Percentiles rank a stretch among this genome's conserved stretches.
Conservation (phyloP, 805 yeast genomes). For the Yamadazyma nakazawae region DNA sequence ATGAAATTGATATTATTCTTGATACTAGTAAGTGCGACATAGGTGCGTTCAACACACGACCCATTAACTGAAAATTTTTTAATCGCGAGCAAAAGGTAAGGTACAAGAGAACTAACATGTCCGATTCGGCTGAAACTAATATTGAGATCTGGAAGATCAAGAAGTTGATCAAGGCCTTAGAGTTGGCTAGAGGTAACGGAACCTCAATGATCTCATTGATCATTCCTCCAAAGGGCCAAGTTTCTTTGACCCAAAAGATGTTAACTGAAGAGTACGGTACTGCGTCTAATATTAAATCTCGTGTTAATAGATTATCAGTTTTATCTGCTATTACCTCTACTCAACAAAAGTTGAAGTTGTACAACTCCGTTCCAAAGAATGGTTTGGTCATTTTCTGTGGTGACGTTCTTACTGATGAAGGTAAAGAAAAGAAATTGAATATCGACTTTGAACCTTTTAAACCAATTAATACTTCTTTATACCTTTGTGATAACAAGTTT, state of each 20-base stretch:
- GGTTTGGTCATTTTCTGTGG: constrained; percentile 98
- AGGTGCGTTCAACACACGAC: background rate
- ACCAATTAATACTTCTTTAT: constrained; percentile 94
- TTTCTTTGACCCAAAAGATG: constrained; percentile 83
- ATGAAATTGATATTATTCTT: background rate
- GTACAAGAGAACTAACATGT: constrained; percentile 5
- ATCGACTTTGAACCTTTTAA: constrained; percentile 98
- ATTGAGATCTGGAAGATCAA: constrained; percentile 99
- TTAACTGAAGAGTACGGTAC: constrained; percentile 98
- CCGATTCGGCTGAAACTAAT: constrained; percentile 87
- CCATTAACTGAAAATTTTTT: constrained; percentile 2
- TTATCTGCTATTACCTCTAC: constrained; percentile 97
- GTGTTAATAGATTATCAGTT: constrained; percentile 95
- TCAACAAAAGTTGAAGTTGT: constrained; percentile 91
- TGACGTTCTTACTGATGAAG: constrained; percentile 95
- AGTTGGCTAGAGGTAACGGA: constrained; percentile 96
- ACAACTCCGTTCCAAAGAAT: constrained; percentile 85
- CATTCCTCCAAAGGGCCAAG: constrained; percentile 94
- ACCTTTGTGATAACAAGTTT: constrained; percentile 96
- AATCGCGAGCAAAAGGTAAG: constrained; percentile 23
- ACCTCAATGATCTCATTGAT: constrained; percentile 97
- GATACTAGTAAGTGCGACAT: background rate
- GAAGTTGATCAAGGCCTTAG: constrained; percentile 83
- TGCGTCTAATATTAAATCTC: constrained; percentile 95
- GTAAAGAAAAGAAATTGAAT: constrained; percentile 94